Evolutionary conservation across 805 yeast species (phyloP), one percentile per base, ranked within the genome.

Genomic region (Yamadazyma laniorum): DNA sequence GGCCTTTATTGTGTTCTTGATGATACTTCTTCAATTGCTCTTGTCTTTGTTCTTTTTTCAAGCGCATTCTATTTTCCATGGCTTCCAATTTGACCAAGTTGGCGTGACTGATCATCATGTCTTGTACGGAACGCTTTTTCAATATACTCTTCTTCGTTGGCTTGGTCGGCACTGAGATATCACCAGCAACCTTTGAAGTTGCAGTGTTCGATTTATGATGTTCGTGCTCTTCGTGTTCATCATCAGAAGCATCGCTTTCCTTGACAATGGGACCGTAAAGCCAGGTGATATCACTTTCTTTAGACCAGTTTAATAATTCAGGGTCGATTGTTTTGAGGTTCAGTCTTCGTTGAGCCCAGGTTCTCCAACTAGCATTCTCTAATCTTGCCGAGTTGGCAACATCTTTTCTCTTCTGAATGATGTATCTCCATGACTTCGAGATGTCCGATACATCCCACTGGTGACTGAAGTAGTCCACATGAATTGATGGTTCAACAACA

Each of bases 281-380:
- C 99, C 99, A 93, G 1, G 97, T 89, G 8, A 93, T 96, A 59
- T 93, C 99, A 42, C 84, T 82, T 53, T 93, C 99, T 63, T 95
- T 93, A 30, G 88, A 80, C 99, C 99, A 93, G 60, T 93, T 91
- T 32, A 93, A 85, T 25, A 78, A 75, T 53, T 88, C 95, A 1
- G 99, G 99, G 14, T 90, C 79, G 5, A 91, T 86, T 0, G 99
- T 93, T 69, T 66, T 67, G 42, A 69, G 56, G 61, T 78, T 70
- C 47, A 76, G 74, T 49, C 83, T 75, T 35, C 85, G 72, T 62
- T 90, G 89, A 11, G 91, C 84, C 97, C 97, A 91, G 14, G 95
- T 88, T 55, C 98, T 75, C 97, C 97, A 91, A 34, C 86, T 74
- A 12, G 96, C 91, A 42, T 66, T 65, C 40, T 67, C 72, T 27